phyloP scores from a whole-genome alignment of 495 filamentous ascomycete genomes.

The Penicillium manginii region DNA sequence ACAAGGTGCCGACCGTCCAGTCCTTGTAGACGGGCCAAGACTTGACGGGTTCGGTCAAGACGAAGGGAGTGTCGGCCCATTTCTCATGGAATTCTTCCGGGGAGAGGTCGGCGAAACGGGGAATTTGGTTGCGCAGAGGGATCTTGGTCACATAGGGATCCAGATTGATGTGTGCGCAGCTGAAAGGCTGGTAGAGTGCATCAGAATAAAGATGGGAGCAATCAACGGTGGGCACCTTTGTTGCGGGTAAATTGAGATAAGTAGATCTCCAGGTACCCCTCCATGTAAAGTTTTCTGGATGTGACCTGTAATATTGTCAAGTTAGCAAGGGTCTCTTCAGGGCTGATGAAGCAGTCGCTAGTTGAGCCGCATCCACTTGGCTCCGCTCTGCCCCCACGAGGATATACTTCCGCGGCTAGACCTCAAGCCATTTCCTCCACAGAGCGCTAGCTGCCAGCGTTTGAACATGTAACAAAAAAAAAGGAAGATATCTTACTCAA shows the following conservation, averaged over 20 bases:
- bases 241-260: slow-evolving; percentile 63
- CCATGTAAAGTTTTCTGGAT: slow-evolving; percentile 66
- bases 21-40: slow-evolving; percentile 76
- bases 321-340: slow-evolving; percentile 1
- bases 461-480: too few species aligned
- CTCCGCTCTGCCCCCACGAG: slow-evolving; percentile 1
- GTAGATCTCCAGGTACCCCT: slow-evolving; percentile 86
- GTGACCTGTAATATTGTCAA: slow-evolving; percentile 29
- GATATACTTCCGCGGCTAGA: slow-evolving; percentile 1
- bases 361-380: slow-evolving; percentile 11
- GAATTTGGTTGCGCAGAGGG: slow-evolving; percentile 71
- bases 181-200: slow-evolving; percentile 86
- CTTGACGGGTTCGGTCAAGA: slow-evolving; percentile 83
- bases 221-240: slow-evolving; percentile 54
- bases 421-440: too few species aligned
- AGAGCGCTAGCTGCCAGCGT: too few species aligned
- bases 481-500: slow-evolving; percentile 71
- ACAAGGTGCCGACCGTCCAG: slow-evolving; percentile 72
- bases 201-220: slow-evolving; percentile 90
- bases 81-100: slow-evolving; percentile 70
- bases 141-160: slow-evolving; percentile 70
- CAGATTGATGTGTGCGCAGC: slow-evolving; percentile 77
- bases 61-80: slow-evolving; percentile 86
- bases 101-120: slow-evolving; percentile 67
- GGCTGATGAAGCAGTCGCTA: not conserved